Percentiles rank a stretch among this genome's conserved stretches.
phyloP scores from a whole-genome alignment of 768 basidiomycete genomes.

The Boletus tomentosulus region DNA sequence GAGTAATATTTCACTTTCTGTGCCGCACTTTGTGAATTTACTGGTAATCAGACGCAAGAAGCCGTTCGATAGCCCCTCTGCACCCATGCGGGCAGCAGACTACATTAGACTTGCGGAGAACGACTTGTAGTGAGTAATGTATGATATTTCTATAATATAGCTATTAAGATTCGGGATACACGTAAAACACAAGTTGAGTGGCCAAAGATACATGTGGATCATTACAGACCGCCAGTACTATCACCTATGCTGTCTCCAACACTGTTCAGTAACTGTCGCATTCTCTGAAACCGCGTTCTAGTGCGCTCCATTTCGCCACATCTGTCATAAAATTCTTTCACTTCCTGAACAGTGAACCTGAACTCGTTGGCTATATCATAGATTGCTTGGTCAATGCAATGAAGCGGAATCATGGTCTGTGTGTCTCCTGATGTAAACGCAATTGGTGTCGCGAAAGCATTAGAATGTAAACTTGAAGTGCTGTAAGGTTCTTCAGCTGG shows the following conservation, averaged over 20 bases:
- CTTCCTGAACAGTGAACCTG: conserved; percentile 71
- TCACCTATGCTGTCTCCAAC: conserved; percentile 21
- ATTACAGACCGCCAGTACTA: conserved; percentile 5
- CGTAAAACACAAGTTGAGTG: not conserved
- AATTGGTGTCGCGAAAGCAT: conserved; percentile 4
- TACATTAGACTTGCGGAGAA: conserved; percentile 64
- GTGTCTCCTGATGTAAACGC: conserved; percentile 2
- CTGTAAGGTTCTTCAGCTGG: conserved; percentile 5
- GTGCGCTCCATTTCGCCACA: conserved; percentile 70
- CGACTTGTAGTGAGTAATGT: conserved; percentile 35
- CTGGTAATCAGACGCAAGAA: conserved; percentile 58
- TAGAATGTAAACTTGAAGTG: conserved; percentile 1
- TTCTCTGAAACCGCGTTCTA: conserved; percentile 57
- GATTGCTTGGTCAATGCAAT: conserved; percentile 65
- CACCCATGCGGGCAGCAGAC: conserved; percentile 68
- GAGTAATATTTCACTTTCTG: conserved; percentile 18
- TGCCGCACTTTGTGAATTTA: conserved; percentile 4
- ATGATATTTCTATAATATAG: not conserved
- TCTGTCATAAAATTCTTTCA: conserved; percentile 72
- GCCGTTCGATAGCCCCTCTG: conserved; percentile 75
- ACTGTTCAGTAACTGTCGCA: conserved; percentile 48
- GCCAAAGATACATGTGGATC: not conserved
- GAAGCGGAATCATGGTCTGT: conserved; percentile 32
- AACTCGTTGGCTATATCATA: conserved; percentile 63
- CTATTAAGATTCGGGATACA: conserved; percentile 2